Evolutionary conservation across 345 rosid genomes (phyloP), one percentile per base, ranked within the genome.

Genomic region (Populus simonii): DNA sequence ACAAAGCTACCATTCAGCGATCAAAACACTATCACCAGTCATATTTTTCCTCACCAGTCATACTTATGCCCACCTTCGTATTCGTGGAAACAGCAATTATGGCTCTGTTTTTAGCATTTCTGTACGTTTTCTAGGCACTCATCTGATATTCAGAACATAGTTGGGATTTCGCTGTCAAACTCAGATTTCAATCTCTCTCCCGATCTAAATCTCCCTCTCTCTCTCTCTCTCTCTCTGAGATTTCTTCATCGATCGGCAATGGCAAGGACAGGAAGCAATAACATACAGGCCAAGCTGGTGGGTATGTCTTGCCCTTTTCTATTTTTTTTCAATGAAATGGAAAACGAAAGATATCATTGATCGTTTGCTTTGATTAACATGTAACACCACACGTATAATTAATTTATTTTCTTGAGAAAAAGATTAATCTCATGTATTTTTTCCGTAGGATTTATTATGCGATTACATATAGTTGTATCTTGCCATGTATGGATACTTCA

Each of bases 271-370:
- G 80, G 90, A 80, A 88, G 81, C 88, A 92, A 85, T 83, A 92
- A 89, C 86, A 86, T 88, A 75, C 97, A 92, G 86, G 94, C 94
- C 87, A 92, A 92, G 87, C 94, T 92, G 97, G 97, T 92, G 85
- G 92, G 92, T 89, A 92, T 81, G 89, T 87, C 81, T 83, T 85
- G 74, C 85, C 82, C 62, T 84, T 79, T 55, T 76, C 72, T 31
- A 9, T 7, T 20, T 51, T 2, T 67, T 41, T 11, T 43, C 9
- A 47, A 16, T 2, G 13, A 70, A 70, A 25, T n/a, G 13, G 45
- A 15, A 17, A 70, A 70, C 10, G 17, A 23, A 45, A 7, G 43
- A 68, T 1, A 22, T 22, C 43, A 69, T 5, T 4, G 15, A 22
- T 16, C 31, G 20, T 41, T 41, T 69, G 16, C 15, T n/a, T 41